phyloP scores from a whole-genome alignment of 148 eudicot genomes.

The Hydrangea macrophylla region DNA sequence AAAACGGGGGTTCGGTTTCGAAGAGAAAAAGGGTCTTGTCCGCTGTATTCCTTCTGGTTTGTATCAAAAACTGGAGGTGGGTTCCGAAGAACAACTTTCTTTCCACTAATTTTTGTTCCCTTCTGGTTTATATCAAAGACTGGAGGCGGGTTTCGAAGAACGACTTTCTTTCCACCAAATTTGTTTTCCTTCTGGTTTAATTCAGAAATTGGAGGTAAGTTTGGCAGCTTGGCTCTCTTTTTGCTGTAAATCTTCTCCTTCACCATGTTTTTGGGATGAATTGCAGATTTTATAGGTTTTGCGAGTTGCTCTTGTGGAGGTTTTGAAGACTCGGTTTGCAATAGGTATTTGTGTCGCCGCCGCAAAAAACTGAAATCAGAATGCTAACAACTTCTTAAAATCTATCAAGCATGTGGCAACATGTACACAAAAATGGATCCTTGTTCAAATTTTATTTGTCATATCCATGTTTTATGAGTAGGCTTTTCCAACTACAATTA shows the following conservation, averaged over 20 bases:
- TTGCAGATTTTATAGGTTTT: slow-evolving; percentile 8
- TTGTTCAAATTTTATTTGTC: too few relatives aligned
- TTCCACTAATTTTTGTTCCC: slow-evolving; percentile 11
- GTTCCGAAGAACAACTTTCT: slow-evolving; percentile 17
- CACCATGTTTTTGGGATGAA: slow-evolving; percentile 9
- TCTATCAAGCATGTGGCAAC: too few relatives aligned
- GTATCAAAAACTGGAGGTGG: background rate
- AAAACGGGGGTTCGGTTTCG: background rate
- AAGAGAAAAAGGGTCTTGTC: slow-evolving; percentile 18
- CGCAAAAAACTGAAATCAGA: slow-evolving; percentile 37
- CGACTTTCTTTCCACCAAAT: slow-evolving; percentile 11
- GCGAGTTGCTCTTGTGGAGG: slow-evolving; percentile 15
- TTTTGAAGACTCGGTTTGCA: slow-evolving; percentile 21
- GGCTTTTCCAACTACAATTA: too few relatives aligned
- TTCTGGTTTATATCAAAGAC: slow-evolving; percentile 9
- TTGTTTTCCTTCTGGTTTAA: slow-evolving; percentile 12
- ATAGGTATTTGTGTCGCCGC: slow-evolving; percentile 25
- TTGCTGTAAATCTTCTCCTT: slow-evolving; percentile 5
- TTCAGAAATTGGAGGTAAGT: slow-evolving; percentile 12
- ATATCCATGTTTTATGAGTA: too few relatives aligned
- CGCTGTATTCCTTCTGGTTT: slow-evolving; percentile 15
- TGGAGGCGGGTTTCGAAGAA: slow-evolving; percentile 12
- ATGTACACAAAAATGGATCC: background rate
- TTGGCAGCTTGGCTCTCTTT: slow-evolving; percentile 16
- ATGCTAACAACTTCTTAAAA: background rate